Base-by-base conservation (phyloP, 495 filamentous ascomycete species). In the Trichoderma orchidacearum region DNA sequence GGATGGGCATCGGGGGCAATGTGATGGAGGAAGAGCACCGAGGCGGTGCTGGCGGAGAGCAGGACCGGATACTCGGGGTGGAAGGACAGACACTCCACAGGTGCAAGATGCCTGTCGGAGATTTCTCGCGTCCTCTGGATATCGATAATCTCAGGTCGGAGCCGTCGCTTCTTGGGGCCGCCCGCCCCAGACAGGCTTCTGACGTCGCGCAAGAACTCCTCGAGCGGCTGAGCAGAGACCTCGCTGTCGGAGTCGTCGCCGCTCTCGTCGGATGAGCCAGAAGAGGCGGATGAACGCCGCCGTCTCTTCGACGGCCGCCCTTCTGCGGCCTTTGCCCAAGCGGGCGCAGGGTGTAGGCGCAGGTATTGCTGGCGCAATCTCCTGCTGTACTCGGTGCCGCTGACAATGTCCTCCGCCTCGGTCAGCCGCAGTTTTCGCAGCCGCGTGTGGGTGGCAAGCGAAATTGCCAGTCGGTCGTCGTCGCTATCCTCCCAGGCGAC, bases 401-500 rank as follows among this genome's bases (percentile, higher is more conserved):
- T 89, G 45, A 97, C 75, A 3, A 94, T 63, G 65, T 98, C 94
- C 62, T 98, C 93, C 7, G 75, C 77, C 61, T 94, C 91, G 17
- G 81, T 78, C 7, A 80, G 70, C 34, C 93, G 80, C 51, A 97
- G 74, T 66, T 96, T 97, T 50, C 92, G 78, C 63, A 95, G 70
- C 50, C 84, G 79, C 18, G 78, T 76, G 38, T 84, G 80, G 36
- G 82, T 76, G 9, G 86, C 86, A 12, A 98, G 78, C 3, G 91
- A 96, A 50, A 98, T 75, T 18, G 80, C 80, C 53, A 96, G 72
- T 35, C 85, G 80, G 64, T 98, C 93, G 62, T 98, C 93, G 62
- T 97, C 93, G 69, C 90, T 96, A 70, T 98, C 93, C 60, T 89
- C 81, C 93, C 93, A 98, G 13, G 87, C 85, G 11, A 87, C 71